Base-by-base conservation (phyloP, 176 grass and related monocot genomes). In the Aegilops longissima region DNA sequence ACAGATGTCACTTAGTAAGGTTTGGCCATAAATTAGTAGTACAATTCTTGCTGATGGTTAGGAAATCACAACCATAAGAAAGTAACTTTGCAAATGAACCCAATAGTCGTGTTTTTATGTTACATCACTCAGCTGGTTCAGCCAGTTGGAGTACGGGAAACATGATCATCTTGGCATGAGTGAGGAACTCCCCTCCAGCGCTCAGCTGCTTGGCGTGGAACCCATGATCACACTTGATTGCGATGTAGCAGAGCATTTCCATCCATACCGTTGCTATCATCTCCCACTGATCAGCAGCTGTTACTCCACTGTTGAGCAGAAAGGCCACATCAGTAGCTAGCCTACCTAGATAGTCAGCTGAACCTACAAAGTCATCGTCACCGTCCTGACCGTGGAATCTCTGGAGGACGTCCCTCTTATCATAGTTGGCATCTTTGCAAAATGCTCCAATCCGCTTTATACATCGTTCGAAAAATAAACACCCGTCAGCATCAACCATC, bases 401-500 rank as follows among this genome's bases (percentile, higher is more conserved):
- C 35, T 8, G 7, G 13, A 20, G 7, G 16, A 69, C 9, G 8
- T 71, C 5, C 18, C 35, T 71, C 68, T 39, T 40, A 40, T 7
- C 13, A 67, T 25, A 18, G 51, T 18, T 54, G 51, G 16, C 51
- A 54, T 18, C 0, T 54, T 18, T 54, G 1, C 51, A 54, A 52
- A 18, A 18, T 7, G 0, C 0, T 0, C 16, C 51, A 0, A 54
- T 54, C 16, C 0, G 2, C 16, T 6, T 0, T 6, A 54, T 54
- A 54, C 0, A 54, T 2, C 6, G 2, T 54, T 54, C 5, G 6
- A 54, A 54, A 2, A 7, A 18, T 54, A 18, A 54, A 18, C 49
- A 0, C 45, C 25, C 27, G 0, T 54, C 16, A 4, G 8, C 31
- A 10, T 16, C 44, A 29, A 18, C 14, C 73, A 52, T 76, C 25